Percentiles rank a stretch among this genome's conserved stretches.
Conservation (phyloP, 345 rosid species). For the Ricinus communis region DNA sequence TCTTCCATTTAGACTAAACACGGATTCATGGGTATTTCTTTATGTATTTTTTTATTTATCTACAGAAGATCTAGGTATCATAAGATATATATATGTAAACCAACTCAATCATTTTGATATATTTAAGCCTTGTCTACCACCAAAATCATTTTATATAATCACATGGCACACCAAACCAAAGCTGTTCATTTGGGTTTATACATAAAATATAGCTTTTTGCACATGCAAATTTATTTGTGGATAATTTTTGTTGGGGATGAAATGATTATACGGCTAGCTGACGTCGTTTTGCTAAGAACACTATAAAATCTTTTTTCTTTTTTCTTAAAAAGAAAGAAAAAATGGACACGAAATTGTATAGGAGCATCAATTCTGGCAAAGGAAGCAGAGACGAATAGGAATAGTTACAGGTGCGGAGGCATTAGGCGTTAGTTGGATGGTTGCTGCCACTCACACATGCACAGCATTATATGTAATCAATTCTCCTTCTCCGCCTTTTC, state of each 20-base stretch:
- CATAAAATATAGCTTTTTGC: constrained; percentile 11
- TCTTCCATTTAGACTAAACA: constrained; percentile 32
- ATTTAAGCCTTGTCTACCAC: constrained; percentile 17
- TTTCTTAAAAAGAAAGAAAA: too few relatives aligned
- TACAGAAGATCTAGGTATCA: constrained; percentile 21
- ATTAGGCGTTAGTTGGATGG: background rate
- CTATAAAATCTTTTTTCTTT: too few relatives aligned
- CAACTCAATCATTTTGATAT: constrained; percentile 31
- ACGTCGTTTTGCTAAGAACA: background rate
- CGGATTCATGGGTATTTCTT: constrained; percentile 21
- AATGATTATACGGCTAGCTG: background rate
- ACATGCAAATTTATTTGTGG: constrained; percentile 18
- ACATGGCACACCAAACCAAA: constrained; percentile 30
- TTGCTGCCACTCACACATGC: constrained; percentile 1
- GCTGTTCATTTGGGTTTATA: background rate
- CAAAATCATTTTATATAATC: constrained; percentile 23
- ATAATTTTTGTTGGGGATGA: background rate
- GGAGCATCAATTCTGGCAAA: background rate
- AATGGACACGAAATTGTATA: too few relatives aligned
- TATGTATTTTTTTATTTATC: constrained; percentile 8
- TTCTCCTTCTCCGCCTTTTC: too few relatives aligned
- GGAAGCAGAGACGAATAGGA: background rate
- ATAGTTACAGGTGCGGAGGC: background rate
- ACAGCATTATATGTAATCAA: too few relatives aligned
- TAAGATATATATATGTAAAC: constrained; percentile 16